Base-by-base conservation (phyloP, 768 basidiomycete species). In the Suillus ampliporus region DNA sequence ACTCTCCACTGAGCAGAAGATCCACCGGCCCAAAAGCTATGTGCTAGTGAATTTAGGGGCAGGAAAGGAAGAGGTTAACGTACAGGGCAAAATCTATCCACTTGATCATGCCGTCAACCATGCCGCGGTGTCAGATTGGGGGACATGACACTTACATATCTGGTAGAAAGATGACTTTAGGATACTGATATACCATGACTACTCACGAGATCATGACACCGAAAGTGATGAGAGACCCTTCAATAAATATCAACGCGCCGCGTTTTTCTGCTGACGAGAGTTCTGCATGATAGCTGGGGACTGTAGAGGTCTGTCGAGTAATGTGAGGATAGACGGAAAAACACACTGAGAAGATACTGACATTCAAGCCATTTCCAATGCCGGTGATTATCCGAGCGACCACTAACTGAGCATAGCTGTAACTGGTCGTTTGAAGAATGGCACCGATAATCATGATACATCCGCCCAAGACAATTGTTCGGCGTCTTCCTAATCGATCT, bases 1-100 rank as follows among this genome's bases (percentile, higher is more conserved):
- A 85, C 83, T 64, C 88, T 77, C 87, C 87, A 89, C 70, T 86
- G 84, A 0, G 83, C 82, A 28, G 84, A 83, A 5, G 83, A 83
- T 10, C 69, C 76, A 44, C 76, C 76, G 7, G 78, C 78, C 83
- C 81, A 88, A 72, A 82, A 86, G 35, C 84, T 86, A 59, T 1
- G 28, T 9, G 15, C 35, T 7, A 35, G 38, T 28, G 51, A 41
- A 1, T 35, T 46, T 31, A 58, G 46, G n/a, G 54, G 19, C 14
- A 38, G 65, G 13, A 65, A 57, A 41, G 28, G 43, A 8, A 58
- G 34, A 14, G 10, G 15, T 5, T 47, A 9, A 72, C 81, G 37
- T 72, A 86, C 84, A 87, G 73, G 23, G 84, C 86, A 58, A 89
- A 86, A 67, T 87, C 86, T 65, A 88, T 77, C 88, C 88, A 88